These are phyloP conservation scores for Coemansia sp. DNA, from an alignment of 192 early-diverging fungal genomes.

Conservation along the genomic window DNA sequence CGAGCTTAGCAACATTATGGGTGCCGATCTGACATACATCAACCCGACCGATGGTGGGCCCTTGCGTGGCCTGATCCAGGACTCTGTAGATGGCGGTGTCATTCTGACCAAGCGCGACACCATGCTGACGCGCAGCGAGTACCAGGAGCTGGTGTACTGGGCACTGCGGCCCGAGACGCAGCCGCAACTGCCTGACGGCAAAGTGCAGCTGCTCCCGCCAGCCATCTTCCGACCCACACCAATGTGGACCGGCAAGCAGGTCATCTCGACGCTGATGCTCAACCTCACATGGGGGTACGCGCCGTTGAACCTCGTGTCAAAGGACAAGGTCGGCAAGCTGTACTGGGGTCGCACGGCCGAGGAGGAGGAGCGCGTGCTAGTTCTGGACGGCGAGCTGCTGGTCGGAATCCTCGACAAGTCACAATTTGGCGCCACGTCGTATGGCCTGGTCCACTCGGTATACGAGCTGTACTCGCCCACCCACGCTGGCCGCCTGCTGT, in stretches of 20 bases:
- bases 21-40: conserved; percentile 93
- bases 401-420: conserved; percentile 96
- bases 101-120: conserved; percentile 87
- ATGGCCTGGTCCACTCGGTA: conserved; percentile 92
- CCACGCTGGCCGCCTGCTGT: conserved; percentile 86
- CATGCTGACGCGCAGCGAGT: conserved; percentile 82
- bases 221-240: conserved; percentile 80
- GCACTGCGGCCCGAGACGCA: conserved; percentile 70
- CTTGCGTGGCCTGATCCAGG: conserved; percentile 96
- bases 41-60: conserved; percentile 97
- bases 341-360: conserved; percentile 78
- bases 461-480: conserved; percentile 92
- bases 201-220: conserved; percentile 81
- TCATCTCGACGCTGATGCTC: conserved; percentile 86
- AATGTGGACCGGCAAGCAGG: conserved; percentile 98
- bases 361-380: conserved; percentile 75
- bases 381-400: conserved; percentile 86
- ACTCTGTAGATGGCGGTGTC: conserved; percentile 97
- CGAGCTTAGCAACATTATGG: conserved; percentile 93
- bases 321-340: conserved; percentile 79
- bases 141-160: conserved; percentile 92
- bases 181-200: conserved; percentile 59
- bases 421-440: conserved; percentile 89
- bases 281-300: conserved; percentile 79
- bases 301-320: conserved; percentile 84